Evolutionary conservation across 2,329 filamentous ascomycete species (phyloP), one percentile per base, ranked within the genome.

Genomic region (Plectosphaerella cucumerina): DNA sequence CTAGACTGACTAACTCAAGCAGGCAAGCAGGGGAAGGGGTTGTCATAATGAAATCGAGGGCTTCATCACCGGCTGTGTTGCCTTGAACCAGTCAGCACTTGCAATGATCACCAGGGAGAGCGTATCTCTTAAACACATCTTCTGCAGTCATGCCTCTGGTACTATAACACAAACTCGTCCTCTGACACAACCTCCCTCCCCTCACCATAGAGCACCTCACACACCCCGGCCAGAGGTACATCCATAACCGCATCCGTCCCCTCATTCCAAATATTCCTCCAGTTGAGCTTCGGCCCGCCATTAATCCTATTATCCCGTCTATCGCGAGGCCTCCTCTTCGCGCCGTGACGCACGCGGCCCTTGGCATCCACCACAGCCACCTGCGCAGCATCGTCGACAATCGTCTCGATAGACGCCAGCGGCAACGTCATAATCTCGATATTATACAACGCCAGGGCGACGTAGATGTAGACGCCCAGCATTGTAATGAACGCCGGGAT

Each of bases 181-280:
- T 62, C 60, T 15, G 53, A 56, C 45, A 54, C 53, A 23, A 55
- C 51, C 20, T 66, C 67, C 52, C 59, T 71, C 55, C 62, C 72
- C 66, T 82, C 80, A 0, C 90, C 92, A 68, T 97, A 99, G 20
- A 99, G 66, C 33, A 99, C 85, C 72, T 99, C 92, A 64, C 93
- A 97, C 2, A 97, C 93, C 1, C 93, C 94, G 10, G 91, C 92
- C 58, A 97, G 81, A 8, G 94, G 94, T 46, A 99, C 86, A 71
- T 99, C 94, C 89, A 99, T 89, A 8, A 97, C 94, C 1, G 91
- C 94, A 75, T 99, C 94, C 0, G 94, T 99, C 17, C 94, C 91
- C 60, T 89, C 85, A 62, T 85, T 91, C 94, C 94, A 99, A 17
- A 96, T 78, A 52, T 77, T 80, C 62, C 79, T 85, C 93, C 94